These are phyloP conservation scores for Podaxis sp. DNA, from an alignment of 768 basidiomycete species.

Conservation along the genomic window DNA sequence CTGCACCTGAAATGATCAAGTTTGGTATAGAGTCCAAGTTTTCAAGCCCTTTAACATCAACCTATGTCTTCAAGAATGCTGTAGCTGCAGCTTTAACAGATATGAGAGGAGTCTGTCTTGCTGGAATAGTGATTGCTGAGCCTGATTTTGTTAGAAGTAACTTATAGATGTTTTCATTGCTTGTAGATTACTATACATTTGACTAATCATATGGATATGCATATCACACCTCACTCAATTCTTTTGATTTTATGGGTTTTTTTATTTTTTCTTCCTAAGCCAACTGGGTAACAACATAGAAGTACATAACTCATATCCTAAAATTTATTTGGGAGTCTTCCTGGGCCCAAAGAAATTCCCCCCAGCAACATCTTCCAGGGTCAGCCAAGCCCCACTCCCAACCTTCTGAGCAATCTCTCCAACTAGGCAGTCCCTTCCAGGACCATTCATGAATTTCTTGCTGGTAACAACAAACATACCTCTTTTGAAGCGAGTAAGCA, in stretches of 20 bases:
- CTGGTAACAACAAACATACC: conserved; percentile 78
- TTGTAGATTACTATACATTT: background rate
- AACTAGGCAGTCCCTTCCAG: conserved; percentile 48
- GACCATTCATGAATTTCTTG: conserved; percentile 55
- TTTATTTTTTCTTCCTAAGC: background rate
- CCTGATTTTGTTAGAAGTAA: conserved; percentile 25
- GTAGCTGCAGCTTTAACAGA: conserved; percentile 64
- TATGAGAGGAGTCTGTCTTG: conserved; percentile 60
- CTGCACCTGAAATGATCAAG: conserved; percentile 76
- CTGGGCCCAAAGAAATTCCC: conserved; percentile 21
- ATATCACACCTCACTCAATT: background rate
- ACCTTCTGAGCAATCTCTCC: conserved; percentile 39
- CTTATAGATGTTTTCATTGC: conserved; percentile 23
- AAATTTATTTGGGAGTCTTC: background rate
- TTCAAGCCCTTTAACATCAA: conserved; percentile 70
- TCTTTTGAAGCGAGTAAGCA: conserved; percentile 78
- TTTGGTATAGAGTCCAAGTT: conserved; percentile 93
- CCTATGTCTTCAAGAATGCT: conserved; percentile 60
- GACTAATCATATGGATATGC: background rate
- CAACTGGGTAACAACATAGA: background rate
- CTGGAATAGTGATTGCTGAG: conserved; percentile 23
- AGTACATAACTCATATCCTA: background rate
- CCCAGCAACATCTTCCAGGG: conserved; percentile 37
- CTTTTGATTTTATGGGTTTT: conserved; percentile 9
- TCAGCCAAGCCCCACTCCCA: conserved; percentile 40